Conservation (phyloP, 768 basidiomycete genomes). For the Russula emetica region DNA sequence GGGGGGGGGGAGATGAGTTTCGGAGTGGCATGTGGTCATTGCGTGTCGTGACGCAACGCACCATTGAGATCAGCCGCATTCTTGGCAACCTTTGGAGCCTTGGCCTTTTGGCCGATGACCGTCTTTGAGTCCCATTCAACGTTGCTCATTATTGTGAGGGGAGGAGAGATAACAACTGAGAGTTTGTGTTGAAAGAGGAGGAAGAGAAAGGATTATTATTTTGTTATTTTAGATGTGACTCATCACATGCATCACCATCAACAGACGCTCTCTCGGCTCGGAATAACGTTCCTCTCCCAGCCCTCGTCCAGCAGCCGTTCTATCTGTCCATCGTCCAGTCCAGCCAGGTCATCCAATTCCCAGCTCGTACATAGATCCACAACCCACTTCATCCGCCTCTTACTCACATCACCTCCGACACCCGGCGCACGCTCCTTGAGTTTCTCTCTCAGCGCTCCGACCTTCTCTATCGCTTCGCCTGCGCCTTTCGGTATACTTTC, state of each 20-base stretch:
- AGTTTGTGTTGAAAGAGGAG: constrained; percentile 23
- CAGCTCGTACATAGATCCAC: constrained; percentile 78
- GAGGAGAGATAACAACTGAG: neutral
- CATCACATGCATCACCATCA: constrained; percentile 5
- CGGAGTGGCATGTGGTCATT: constrained; percentile 6
- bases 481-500: constrained; percentile 62
- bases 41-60: constrained; percentile 34
- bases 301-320: constrained; percentile 70
- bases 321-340: constrained; percentile 63
- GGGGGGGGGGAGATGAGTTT: constrained; percentile 23
- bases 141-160: constrained; percentile 34
- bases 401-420: constrained; percentile 70
- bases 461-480: constrained; percentile 72
- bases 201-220: neutral
- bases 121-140: constrained; percentile 66
- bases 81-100: constrained; percentile 59
- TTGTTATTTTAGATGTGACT: neutral
- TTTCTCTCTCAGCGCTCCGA: constrained; percentile 67
- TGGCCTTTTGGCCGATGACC: constrained; percentile 69
- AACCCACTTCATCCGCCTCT: constrained; percentile 91
- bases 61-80: constrained; percentile 56
- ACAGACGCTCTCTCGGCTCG: constrained; percentile 37
- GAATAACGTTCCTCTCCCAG: constrained; percentile 67
- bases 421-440: constrained; percentile 80
- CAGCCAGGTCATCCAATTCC: constrained; percentile 75